Evolutionary conservation across 169 alveolate genomes (phyloP), one percentile per base, ranked within the genome.

Genomic region (Plasmodium billcollinsi): DNA sequence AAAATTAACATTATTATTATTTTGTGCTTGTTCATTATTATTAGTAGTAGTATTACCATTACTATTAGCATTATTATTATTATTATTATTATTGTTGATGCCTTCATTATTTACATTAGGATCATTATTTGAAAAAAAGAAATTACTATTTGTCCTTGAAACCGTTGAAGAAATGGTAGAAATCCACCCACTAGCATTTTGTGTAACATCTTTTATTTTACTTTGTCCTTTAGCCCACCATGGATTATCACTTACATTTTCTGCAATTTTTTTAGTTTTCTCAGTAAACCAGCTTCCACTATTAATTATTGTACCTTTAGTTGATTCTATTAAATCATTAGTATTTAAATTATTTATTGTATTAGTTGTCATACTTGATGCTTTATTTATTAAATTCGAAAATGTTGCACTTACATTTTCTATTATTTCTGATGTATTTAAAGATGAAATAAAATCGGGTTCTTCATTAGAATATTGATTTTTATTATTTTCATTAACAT

Each of bases 101-200:
- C n/a, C n/a, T 24, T 26, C 58, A 12, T 56, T 43, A 18, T 71
- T 83, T 49, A 7, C 29, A 15, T 49, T 49, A 18, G 21, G 15
- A 61, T 83, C 73, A 58, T 70, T 80, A 72, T 80, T 83, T 9
- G 85, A 9, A 83, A 71, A 83, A 56, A 83, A 83, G 15, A 83
- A 70, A 71, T 61, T 71, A 66, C 86, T 83, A 47, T 83, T 83
- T 24, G 91, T 56, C 52, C 91, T 43, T 11, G 91, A 67, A 14
- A 83, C 85, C 1, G 86, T 70, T 56, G 91, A 83, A 26, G 91
- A 83, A 18, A 83, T 83, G 39, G 67, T 71, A 45, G 91, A 83
- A 3, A 83, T 83, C 91, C 91, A 83, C 20, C 91, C 91, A 83
- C 86, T 83, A 21, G 91, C 91, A 83, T 83, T 83, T 58, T 83